Evolutionary conservation across 2,329 filamentous ascomycete genomes (phyloP), one percentile per base, ranked within the genome.

Genomic region (Daldinia eschscholtzii): DNA sequence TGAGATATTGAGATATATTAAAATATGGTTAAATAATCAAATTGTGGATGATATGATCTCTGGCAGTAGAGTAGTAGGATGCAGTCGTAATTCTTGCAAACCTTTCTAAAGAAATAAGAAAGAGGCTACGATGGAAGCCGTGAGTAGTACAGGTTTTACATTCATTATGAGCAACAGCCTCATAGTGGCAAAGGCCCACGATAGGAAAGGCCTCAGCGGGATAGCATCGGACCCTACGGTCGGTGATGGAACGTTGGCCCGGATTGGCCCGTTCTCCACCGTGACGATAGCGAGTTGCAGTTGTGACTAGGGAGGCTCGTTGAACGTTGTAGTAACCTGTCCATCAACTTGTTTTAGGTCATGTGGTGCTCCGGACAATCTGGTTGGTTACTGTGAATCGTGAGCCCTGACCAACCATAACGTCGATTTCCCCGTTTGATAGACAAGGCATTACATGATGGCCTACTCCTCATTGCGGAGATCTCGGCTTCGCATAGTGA

Each of bases 171-270:
- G 70, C 57, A 68, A 64, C 44, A 61, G 61, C 39, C 39, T 66
- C 48, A 57, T 65, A 57, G 68, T 68, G 66, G 67, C 66, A 64
- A 70, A 64, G 57, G 13, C 35, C 35, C 68, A 65, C n/a, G 52
- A 69, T 66, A 56, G 64, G 57, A 67, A 70, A 65, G 57, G 33
- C 57, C 59, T 65, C 64, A 67, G 35, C 50, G 53, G 62, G 71
- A 74, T 73, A 70, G 68, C 68, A 66, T 69, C 73, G 72, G 73
- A 50, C 60, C 55, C 62, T 61, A 61, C 63, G 37, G 53, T 59
- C 60, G 71, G 73, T 70, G 70, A 79, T 78, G 77, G 70, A 79
- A 79, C 77, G 77, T 79, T 76, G 76, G 73, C 72, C 72, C 72
- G 70, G 64, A 67, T 71, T 69, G 69, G 66, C 26, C 53, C 30